These are phyloP conservation scores for Pythium aquatile DNA, from an alignment of 352 stramenopile genomes.

Conservation along the genomic window DNA sequence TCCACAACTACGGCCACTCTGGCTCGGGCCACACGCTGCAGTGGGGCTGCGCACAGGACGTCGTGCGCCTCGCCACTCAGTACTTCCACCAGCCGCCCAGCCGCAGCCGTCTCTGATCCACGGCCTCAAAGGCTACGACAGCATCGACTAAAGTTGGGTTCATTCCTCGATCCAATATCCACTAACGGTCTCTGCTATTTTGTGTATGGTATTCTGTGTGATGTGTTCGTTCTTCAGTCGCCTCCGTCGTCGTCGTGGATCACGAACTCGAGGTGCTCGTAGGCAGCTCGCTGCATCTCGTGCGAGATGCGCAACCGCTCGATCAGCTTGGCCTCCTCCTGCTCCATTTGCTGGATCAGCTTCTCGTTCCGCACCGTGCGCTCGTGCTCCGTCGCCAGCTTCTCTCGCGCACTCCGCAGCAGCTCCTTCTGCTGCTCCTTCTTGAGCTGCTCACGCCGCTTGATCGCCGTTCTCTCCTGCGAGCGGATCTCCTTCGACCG, in stretches of 20 bases:
- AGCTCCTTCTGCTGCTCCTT: constrained; percentile 55
- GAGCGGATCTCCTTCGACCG: constrained; percentile 53
- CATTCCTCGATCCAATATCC: neutral
- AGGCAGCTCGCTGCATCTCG: constrained; percentile 59
- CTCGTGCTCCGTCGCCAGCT: constrained; percentile 53
- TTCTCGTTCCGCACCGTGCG: constrained; percentile 50
- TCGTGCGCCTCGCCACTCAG: constrained; percentile 35
- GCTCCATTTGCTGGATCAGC: constrained; percentile 65
- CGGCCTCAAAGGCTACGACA: neutral
- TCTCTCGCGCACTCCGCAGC: constrained; percentile 42
- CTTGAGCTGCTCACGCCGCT: constrained; percentile 40
- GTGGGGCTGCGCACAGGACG: constrained; percentile 61
- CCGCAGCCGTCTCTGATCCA: constrained; percentile 13
- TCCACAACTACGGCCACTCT: constrained; percentile 73
- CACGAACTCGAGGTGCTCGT: constrained; percentile 65
- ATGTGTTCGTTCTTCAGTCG: neutral
- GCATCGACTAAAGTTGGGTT: neutral
- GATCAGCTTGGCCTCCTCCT: constrained; percentile 58
- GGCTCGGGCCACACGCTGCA: constrained; percentile 72
- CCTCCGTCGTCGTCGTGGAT: constrained; percentile 39
- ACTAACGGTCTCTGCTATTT: neutral
- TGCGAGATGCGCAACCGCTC: constrained; percentile 61
- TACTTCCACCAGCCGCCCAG: constrained; percentile 9
- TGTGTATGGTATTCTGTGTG: neutral
- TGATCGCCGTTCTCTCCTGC: constrained; percentile 43